Evolutionary conservation across 345 rosid species (phyloP).

Genomic region (Excoecaria cochinchinensis): DNA sequence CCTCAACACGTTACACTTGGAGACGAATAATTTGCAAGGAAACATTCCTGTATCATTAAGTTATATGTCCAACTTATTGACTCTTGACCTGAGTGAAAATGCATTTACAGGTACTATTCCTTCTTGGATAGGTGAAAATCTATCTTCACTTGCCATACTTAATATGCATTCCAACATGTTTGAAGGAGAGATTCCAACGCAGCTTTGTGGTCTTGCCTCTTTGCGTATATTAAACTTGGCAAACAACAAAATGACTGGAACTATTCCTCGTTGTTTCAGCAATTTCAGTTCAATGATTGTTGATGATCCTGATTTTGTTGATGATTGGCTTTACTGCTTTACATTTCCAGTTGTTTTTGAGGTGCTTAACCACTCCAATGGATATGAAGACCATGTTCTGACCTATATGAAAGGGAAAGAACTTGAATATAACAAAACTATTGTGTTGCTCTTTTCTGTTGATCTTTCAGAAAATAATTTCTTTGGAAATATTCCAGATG

Average conservation of each 20-base stretch:
- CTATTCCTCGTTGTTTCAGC: slow-evolving; percentile 9
- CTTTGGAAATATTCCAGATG: slow-evolving; percentile 38
- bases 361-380: neutral
- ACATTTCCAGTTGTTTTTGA: neutral
- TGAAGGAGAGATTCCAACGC: no score
- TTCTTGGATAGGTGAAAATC: slow-evolving; percentile 11
- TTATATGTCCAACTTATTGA: neutral
- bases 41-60: slow-evolving; percentile 10
- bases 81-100: slow-evolving; percentile 20
- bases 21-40: slow-evolving; percentile 12
- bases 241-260: slow-evolving; percentile 17
- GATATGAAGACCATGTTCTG: slow-evolving; percentile 3
- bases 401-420: slow-evolving; percentile 6
- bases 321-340: neutral
- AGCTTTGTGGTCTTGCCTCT: no score
- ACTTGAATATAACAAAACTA: slow-evolving; percentile 4
- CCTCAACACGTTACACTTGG: slow-evolving; percentile 3
- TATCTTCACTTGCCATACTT: slow-evolving; percentile 1
- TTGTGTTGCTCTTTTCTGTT: slow-evolving; percentile 19
- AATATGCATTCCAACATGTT: slow-evolving; percentile 9
- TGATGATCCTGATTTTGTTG: neutral
- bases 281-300: slow-evolving; percentile 14
- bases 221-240: slow-evolving; percentile 13
- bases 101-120: slow-evolving; percentile 7
- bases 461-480: slow-evolving; percentile 19